These are phyloP conservation scores for Penicillium argentinense DNA, from an alignment of 495 filamentous ascomycete genomes.

Conservation along the genomic window DNA sequence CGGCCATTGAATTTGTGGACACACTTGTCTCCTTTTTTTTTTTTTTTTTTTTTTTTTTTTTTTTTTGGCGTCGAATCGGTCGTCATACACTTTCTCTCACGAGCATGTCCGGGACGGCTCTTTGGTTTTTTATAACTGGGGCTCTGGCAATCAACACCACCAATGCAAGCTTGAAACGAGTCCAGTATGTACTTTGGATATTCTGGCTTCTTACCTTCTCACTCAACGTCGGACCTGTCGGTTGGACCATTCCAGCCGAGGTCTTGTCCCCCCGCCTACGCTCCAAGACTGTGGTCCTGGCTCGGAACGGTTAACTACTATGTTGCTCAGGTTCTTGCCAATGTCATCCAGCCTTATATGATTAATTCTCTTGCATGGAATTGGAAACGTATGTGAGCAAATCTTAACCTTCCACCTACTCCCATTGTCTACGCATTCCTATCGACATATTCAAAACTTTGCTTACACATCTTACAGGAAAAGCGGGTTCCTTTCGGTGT, in stretches of 20 bases:
- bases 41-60: slow-evolving; percentile 56
- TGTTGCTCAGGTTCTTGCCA: slow-evolving; percentile 27
- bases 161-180: slow-evolving; percentile 24
- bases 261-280: slow-evolving; percentile 38
- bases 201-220: slow-evolving; percentile 43
- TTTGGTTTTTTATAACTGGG: slow-evolving; percentile 45
- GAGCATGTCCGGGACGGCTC: slow-evolving; percentile 44
- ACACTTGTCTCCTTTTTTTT: slow-evolving; percentile 54
- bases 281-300: slow-evolving; percentile 37
- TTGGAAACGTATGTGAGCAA: slow-evolving; percentile 23
- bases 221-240: slow-evolving; percentile 42
- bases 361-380: slow-evolving; percentile 42
- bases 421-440: neutral
- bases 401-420: too few relatives aligned
- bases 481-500: slow-evolving; percentile 42
- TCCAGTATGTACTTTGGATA: slow-evolving; percentile 33
- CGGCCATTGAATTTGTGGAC: slow-evolving; percentile 50
- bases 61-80: slow-evolving; percentile 42
- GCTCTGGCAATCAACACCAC: slow-evolving; percentile 25
- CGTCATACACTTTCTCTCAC: slow-evolving; percentile 52
- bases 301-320: slow-evolving; percentile 35
- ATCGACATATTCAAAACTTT: too few relatives aligned
- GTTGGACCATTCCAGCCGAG: slow-evolving; percentile 36
- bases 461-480: slow-evolving; percentile 14
- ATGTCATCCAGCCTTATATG: slow-evolving; percentile 34